Conservation (phyloP, 2,329 filamentous ascomycete genomes). For the Pseudogymnoascus sp. region DNA sequence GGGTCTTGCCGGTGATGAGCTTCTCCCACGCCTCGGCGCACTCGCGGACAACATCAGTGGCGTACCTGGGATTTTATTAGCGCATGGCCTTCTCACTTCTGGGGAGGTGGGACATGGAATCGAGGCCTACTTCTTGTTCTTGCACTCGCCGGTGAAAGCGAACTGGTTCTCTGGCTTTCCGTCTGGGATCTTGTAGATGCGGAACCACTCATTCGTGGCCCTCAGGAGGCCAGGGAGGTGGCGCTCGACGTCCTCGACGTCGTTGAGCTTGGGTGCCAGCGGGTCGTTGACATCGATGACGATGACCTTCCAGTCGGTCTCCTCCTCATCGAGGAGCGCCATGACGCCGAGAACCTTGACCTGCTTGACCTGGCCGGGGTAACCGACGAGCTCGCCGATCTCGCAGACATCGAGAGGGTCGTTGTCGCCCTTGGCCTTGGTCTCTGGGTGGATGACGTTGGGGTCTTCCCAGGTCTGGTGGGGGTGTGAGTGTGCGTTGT, state of each 20-base stretch:
- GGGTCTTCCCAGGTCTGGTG: slow-evolving; percentile 96
- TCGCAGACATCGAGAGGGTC: slow-evolving; percentile 99
- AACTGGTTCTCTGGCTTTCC: slow-evolving; percentile 99
- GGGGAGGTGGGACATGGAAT: background rate
- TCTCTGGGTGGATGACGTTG: slow-evolving; percentile 91
- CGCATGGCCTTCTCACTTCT: background rate
- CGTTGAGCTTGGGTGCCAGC: slow-evolving; percentile 90
- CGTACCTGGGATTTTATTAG: slow-evolving; percentile 56
- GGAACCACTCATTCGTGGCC: slow-evolving; percentile 99
- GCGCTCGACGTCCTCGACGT: slow-evolving; percentile 97
- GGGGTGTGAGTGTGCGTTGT: background rate
- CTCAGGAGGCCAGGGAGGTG: slow-evolving; percentile 94
- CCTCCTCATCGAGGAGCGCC: slow-evolving; percentile 97
- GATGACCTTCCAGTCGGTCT: slow-evolving; percentile 99
- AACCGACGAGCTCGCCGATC: slow-evolving; percentile 96
- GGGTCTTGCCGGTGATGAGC: slow-evolving; percentile 83
- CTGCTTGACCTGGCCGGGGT: slow-evolving; percentile 96
- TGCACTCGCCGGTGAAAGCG: slow-evolving; percentile 99
- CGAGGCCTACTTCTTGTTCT: slow-evolving; percentile 78
- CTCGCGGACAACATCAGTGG: slow-evolving; percentile 90
- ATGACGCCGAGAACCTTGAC: slow-evolving; percentile 99
- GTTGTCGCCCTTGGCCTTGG: slow-evolving; percentile 99
- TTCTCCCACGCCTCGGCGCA: slow-evolving; percentile 96
- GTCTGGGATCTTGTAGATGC: slow-evolving; percentile 99
- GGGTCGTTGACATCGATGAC: slow-evolving; percentile 98